phyloP scores from a whole-genome alignment of 306 rosid genomes.

The Quercus agrifolia region DNA sequence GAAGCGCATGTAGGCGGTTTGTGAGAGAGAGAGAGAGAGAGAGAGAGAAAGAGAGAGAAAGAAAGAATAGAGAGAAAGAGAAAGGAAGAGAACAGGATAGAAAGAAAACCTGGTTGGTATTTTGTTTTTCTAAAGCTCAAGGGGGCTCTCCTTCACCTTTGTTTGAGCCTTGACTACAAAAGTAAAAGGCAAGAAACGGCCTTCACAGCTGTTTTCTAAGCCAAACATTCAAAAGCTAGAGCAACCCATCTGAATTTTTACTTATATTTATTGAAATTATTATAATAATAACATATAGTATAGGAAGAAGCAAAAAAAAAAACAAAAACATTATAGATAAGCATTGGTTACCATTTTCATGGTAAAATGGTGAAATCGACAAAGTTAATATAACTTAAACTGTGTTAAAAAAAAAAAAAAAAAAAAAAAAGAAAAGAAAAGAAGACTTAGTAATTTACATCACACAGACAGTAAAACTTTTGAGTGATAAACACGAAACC shows the following conservation, averaged over 20 bases:
- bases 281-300: background rate
- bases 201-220: slow-evolving; percentile 54
- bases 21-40: slow-evolving; percentile 29
- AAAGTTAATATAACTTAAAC: background rate
- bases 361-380: background rate
- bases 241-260: slow-evolving; percentile 20
- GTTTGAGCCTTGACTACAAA: slow-evolving; percentile 78
- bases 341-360: background rate
- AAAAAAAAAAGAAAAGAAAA: background rate
- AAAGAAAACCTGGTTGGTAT: slow-evolving; percentile 23
- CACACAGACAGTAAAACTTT: slow-evolving; percentile 20
- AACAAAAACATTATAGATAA: background rate
- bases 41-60: slow-evolving; percentile 23
- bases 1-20: slow-evolving; percentile 52
- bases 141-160: slow-evolving; percentile 46
- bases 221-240: slow-evolving; percentile 37
- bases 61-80: background rate
- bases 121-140: slow-evolving; percentile 23
- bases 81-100: background rate
- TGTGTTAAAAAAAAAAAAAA: background rate
- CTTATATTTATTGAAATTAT: background rate
- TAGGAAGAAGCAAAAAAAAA: background rate
- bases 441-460: background rate
- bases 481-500: slow-evolving; percentile 46
- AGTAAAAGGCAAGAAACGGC: slow-evolving; percentile 80